phyloP scores from a whole-genome alignment of 192 early-diverging fungal genomes.

The Umbelopsis ramanniana region DNA sequence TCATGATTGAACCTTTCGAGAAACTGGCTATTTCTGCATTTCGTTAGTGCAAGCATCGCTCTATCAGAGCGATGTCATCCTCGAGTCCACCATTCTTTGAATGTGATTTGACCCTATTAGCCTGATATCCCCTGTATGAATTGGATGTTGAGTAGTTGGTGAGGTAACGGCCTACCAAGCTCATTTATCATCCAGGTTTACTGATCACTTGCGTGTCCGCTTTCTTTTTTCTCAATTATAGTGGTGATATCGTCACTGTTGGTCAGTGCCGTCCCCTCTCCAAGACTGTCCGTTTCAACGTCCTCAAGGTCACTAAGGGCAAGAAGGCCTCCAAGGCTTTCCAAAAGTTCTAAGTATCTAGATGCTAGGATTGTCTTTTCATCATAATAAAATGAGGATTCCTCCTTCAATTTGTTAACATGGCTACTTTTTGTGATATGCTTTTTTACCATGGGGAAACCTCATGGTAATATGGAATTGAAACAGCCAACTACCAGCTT shows the following conservation, averaged over 20 bases:
- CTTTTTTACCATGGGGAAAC: neutral
- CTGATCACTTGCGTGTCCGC: slow-evolving; percentile 16
- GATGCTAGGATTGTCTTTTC: neutral
- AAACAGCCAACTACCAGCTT: too few species aligned
- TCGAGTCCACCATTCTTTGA: neutral
- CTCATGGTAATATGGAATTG: too few species aligned
- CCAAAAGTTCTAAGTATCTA: slow-evolving; percentile 81
- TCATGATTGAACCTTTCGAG: slow-evolving; percentile 1
- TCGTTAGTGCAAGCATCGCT: slow-evolving; percentile 13
- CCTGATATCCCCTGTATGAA: slow-evolving; percentile 20
- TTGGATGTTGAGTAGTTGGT: slow-evolving; percentile 43
- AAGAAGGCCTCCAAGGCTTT: slow-evolving; percentile 86
- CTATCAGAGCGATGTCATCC: neutral
- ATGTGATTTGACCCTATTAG: slow-evolving; percentile 11
- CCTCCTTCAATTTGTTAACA: slow-evolving; percentile 1
- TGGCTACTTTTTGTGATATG: neutral
- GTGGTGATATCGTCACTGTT: slow-evolving; percentile 94
- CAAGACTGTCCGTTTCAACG: slow-evolving; percentile 99
- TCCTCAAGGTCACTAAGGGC: slow-evolving; percentile 93
- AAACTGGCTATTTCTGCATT: slow-evolving; percentile 22
- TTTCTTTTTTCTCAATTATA: slow-evolving; percentile 27
- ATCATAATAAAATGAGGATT: slow-evolving; percentile 9
- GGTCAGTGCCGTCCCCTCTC: slow-evolving; percentile 99
- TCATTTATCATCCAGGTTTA: slow-evolving; percentile 31
- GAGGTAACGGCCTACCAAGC: slow-evolving; percentile 50